Conservation (phyloP, 2,329 filamentous ascomycete genomes). For the Periconia sp. region DNA sequence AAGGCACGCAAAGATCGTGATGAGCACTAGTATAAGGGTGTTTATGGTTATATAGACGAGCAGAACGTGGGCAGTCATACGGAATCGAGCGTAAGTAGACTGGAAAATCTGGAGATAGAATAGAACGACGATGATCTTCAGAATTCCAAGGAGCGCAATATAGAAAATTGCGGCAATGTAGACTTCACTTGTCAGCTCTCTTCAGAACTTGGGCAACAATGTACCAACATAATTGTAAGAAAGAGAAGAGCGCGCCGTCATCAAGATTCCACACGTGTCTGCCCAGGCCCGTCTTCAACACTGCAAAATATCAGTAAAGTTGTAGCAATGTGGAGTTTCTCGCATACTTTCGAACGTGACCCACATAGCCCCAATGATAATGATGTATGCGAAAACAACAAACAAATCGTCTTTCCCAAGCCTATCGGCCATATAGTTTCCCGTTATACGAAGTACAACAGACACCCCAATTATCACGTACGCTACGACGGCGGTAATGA, state of each 20-base stretch:
- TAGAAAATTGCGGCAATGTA: conserved; percentile 23
- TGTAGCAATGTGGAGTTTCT: not conserved
- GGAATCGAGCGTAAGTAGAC: conserved; percentile 11
- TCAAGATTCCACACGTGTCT: conserved; percentile 23
- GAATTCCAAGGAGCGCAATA: conserved; percentile 21
- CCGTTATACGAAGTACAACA: conserved; percentile 14
- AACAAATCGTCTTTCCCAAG: conserved; percentile 22
- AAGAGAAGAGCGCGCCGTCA: conserved; percentile 7
- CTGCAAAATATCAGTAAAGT: conserved; percentile 5
- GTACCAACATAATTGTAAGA: conserved; percentile 10
- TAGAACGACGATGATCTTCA: conserved; percentile 26
- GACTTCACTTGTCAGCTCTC: conserved; percentile 2
- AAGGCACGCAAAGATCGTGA: conserved; percentile 25
- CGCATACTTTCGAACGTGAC: conserved; percentile 19
- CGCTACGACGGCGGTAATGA: conserved; percentile 13
- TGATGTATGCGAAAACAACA: conserved; percentile 13
- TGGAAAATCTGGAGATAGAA: conserved; percentile 34
- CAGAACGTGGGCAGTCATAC: conserved; percentile 17
- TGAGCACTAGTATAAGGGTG: conserved; percentile 16
- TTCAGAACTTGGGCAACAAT: not conserved
- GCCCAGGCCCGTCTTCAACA: conserved; percentile 24
- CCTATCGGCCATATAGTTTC: conserved; percentile 16
- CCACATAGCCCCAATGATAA: conserved; percentile 18
- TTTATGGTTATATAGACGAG: conserved; percentile 20
- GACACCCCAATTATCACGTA: conserved; percentile 17